Conservation (phyloP, 768 basidiomycete species). For the Suillus cothurnatus region DNA sequence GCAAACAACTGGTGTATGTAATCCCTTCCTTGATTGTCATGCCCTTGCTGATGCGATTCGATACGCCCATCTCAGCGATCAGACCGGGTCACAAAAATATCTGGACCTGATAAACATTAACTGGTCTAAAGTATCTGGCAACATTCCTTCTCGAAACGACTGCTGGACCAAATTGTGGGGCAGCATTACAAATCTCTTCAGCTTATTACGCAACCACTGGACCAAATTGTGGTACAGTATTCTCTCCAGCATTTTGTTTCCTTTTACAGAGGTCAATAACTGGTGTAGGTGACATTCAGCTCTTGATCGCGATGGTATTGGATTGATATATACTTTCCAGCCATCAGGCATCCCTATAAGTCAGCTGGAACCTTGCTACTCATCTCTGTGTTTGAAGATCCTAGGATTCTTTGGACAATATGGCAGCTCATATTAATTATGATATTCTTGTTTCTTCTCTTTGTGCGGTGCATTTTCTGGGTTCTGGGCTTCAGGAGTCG, state of each 20-base stretch:
- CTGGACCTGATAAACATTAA: background rate
- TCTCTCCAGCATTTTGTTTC: background rate
- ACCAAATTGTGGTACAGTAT: background rate
- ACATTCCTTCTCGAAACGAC: too few species aligned
- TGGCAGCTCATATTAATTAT: too few species aligned
- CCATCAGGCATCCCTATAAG: conserved; percentile 1
- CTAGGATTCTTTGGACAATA: background rate
- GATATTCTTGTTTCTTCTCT: background rate
- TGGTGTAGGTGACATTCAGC: too few species aligned
- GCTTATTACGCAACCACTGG: too few species aligned
- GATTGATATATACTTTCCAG: background rate
- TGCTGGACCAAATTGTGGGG: background rate
- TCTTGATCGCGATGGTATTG: background rate
- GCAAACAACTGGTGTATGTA: background rate
- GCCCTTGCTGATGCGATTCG: background rate
- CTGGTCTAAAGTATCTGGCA: background rate
- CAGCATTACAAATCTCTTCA: background rate
- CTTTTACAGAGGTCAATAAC: background rate
- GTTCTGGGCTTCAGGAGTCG: background rate
- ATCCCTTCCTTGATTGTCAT: background rate
- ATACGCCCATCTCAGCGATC: background rate
- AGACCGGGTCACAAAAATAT: background rate
- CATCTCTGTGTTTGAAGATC: background rate
- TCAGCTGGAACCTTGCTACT: background rate
- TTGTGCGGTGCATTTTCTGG: background rate